Evolutionary conservation across 768 basidiomycete species (phyloP).

Genomic region (Calvatia gigantea): DNA sequence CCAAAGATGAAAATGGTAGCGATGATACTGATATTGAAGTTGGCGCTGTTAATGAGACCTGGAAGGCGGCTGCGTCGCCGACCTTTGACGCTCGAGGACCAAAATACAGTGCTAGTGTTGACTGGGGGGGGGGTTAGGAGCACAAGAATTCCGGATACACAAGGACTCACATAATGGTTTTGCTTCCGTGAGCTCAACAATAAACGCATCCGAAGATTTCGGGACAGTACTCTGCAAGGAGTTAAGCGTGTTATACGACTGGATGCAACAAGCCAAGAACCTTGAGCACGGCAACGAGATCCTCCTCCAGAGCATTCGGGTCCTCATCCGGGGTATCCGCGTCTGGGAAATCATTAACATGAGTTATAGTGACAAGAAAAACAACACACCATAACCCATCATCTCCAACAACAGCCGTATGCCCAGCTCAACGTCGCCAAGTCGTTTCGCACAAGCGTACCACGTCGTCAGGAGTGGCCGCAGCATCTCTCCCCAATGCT

Average conservation of each 20-base stretch:
- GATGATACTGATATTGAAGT: slow-evolving; percentile 42
- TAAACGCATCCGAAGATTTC: slow-evolving; percentile 48
- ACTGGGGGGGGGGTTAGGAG: slow-evolving; percentile 41
- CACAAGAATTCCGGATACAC: neutral
- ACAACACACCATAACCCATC: slow-evolving; percentile 64
- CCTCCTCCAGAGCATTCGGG: slow-evolving; percentile 54
- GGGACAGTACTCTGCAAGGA: slow-evolving; percentile 65
- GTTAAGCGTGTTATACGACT: neutral
- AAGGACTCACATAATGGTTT: slow-evolving; percentile 54
- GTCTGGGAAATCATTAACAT: slow-evolving; percentile 6
- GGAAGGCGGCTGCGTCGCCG: slow-evolving; percentile 65
- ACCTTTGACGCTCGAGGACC: slow-evolving; percentile 61
- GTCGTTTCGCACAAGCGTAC: slow-evolving; percentile 78
- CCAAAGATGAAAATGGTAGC: slow-evolving; percentile 59
- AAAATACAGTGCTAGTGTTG: slow-evolving; percentile 65
- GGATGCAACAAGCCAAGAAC: slow-evolving; percentile 31
- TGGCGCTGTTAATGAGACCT: slow-evolving; percentile 62
- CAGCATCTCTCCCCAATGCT: slow-evolving; percentile 76
- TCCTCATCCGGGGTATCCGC: slow-evolving; percentile 38
- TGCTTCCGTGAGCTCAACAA: slow-evolving; percentile 62
- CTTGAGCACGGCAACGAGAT: slow-evolving; percentile 69
- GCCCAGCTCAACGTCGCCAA: slow-evolving; percentile 74
- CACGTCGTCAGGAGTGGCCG: slow-evolving; percentile 72
- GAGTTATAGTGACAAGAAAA: neutral
- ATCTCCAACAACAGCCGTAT: slow-evolving; percentile 80